Evolutionary conservation across 371 early-diverging fungal genomes (phyloP), one percentile per base, ranked within the genome.

Genomic region (Mortierella sp.): DNA sequence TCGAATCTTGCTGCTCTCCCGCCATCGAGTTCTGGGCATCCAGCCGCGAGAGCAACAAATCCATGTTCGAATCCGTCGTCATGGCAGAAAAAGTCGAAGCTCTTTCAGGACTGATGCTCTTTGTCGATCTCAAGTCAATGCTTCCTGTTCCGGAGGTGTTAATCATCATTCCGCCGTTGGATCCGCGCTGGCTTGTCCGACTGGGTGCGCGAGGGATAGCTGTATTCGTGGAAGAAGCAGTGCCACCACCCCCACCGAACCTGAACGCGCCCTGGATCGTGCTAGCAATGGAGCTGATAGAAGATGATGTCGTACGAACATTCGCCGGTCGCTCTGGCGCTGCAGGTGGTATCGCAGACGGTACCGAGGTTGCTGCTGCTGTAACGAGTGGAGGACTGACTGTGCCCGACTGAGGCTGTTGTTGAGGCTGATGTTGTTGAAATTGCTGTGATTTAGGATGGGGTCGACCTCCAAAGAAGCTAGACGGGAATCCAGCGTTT

Each of bases 1-100:
- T 88, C 49, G 79, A 44, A 53, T 87, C 86, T 67, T 78, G 70
- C 32, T 82, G n/a, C n/a, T n/a, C n/a, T n/a, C n/a, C 73, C 47
- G 84, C 61, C 55, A 81, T 72, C 55, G 85, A 80, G 62, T 93
- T 89, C 54, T 89, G 86, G 27, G 83, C 83, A 28, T 91, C 92
- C 55, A 93, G 80, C 69, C 90, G 83, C 34, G 86, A 84, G 59
- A 93, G 70, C 49, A 93, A 57, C 31, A 88, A 55, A 68, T 89
- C 89, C 72, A 73, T 73, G 58, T 78, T 79, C n/a, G 81, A 79
- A 32, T 76, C 78, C 4, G 64, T 75, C 9, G 80, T 80, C 60
- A 61, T 64, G 9, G 66, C 61, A n/a, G 81, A 79, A 17, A 61
- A 66, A 7, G 71, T 62, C 41, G 81, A 81, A 6, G 68, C 72